These are phyloP conservation scores for Boletales sp. DNA, from an alignment of 768 basidiomycete genomes.

Conservation along the genomic window DNA sequence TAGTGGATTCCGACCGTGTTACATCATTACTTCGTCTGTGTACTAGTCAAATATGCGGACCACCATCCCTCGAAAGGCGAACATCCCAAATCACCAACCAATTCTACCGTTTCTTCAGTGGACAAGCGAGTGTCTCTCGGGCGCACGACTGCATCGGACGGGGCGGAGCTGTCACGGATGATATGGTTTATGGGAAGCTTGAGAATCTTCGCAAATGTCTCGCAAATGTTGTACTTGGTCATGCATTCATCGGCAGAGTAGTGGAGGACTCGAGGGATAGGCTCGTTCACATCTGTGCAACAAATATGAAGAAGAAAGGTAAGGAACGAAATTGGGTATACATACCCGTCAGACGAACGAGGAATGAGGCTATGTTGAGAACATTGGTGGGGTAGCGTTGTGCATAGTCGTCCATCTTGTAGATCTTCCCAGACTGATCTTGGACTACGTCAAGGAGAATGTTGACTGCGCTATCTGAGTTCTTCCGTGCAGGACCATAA, in stretches of 20 bases:
- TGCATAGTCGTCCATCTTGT: conserved; percentile 96
- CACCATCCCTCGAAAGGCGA: conserved; percentile 87
- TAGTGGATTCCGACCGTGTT: neutral
- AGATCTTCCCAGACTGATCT: conserved; percentile 82
- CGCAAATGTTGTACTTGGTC: conserved; percentile 93
- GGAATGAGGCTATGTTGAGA: conserved; percentile 79
- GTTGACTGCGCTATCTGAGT: conserved; percentile 88
- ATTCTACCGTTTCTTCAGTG: conserved; percentile 66
- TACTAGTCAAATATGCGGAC: conserved; percentile 43
- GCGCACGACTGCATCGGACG: conserved; percentile 64
- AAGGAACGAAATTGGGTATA: neutral
- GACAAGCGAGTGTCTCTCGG: conserved; percentile 81
- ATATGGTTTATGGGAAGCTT: conserved; percentile 72
- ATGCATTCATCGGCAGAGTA: conserved; percentile 79
- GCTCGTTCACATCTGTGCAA: conserved; percentile 31
- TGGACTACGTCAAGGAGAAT: conserved; percentile 81
- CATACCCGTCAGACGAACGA: conserved; percentile 72
- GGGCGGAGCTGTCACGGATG: conserved; percentile 64
- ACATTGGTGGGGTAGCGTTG: conserved; percentile 92
- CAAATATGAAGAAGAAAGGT: neutral
- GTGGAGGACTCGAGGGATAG: conserved; percentile 61
- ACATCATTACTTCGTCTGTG: conserved; percentile 9
- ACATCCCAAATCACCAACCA: conserved; percentile 59
- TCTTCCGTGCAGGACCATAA: conserved; percentile 82
- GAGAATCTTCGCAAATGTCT: conserved; percentile 71